A percentile compares a stretch with the other conserved stretches of the same genome.
phyloP scores from a whole-genome alignment of 257 asterid genomes.

The Solanum virginianum region DNA sequence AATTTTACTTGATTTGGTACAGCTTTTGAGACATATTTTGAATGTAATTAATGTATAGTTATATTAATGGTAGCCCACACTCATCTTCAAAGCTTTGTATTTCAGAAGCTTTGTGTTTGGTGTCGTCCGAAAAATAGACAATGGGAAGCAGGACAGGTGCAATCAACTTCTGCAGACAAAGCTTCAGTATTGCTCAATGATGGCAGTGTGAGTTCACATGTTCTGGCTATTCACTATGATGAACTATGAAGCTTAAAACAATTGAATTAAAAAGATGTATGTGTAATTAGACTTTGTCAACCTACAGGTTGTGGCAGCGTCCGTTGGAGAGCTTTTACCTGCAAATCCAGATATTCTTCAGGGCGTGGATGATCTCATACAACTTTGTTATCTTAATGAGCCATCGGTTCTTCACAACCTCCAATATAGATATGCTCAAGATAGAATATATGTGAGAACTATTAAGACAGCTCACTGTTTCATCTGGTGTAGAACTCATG shows the following conservation, averaged over 20 bases:
- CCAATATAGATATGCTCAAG: constrained; percentile 51
- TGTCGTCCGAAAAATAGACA: constrained; percentile 36
- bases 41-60: not conserved
- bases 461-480: not conserved
- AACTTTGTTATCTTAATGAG: constrained; percentile 80
- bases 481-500: not conserved
- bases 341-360: constrained; percentile 90
- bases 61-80: not conserved
- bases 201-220: constrained; percentile 54
- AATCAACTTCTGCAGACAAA: constrained; percentile 63
- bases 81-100: constrained; percentile 9
- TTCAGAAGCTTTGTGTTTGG: constrained; percentile 80
- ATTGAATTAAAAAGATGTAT: not conserved
- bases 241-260: not conserved
- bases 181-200: constrained; percentile 50
- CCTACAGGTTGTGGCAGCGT: constrained; percentile 49
- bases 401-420: constrained; percentile 92
- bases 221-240: constrained; percentile 2
- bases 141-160: constrained; percentile 73
- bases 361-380: constrained; percentile 83
- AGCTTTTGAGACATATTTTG: not conserved
- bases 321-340: constrained; percentile 52
- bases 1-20: not conserved
- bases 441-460: constrained; percentile 61
- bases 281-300: constrained; percentile 4